Evolutionary conservation across 441 rosid species (phyloP), one percentile per base, ranked within the genome.

Genomic region (Hura crepitans): DNA sequence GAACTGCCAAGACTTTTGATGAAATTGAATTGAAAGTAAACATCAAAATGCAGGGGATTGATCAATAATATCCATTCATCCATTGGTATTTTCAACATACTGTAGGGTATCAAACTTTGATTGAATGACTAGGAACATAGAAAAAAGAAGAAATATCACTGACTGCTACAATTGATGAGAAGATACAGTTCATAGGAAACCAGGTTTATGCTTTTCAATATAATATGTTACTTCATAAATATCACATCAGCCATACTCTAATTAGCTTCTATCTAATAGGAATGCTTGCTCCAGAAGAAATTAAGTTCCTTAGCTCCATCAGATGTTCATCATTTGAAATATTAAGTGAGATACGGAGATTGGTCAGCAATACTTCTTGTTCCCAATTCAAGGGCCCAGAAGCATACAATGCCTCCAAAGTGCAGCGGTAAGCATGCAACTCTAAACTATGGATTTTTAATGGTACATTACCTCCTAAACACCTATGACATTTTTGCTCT

Each of bases 371-470:
- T 68, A 75, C 73, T 84, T 90, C 93, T 77, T 86, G 89, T 76
- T 87, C 96, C 96, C 97, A 88, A 75, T 85, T 87, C 66, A 90
- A 61, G 72, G 92, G 86, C 66, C 96, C 95, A 78, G 92, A 88
- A 69, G 84, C 87, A 77, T 79, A 83, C 57, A 86, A 77, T 53
- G 83, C 88, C 76, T 74, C 80, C 69, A 86, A 71, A 50, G 89
- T 77, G 71, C 79, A 74, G 65, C 83, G 84, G 76, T 88, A 87
- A 49, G 86, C 87, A 79, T 77, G 84, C 72, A 89, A 74, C 74
- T 91, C 97, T 77, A 82, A 74, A 74, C 89, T 86, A 84, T 82
- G 88, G 28, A 83, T 75, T 69, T 74, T 77, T 75, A 56, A 77
- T 28, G 73, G 79, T 56, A 78, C 50, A 76, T 79, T 84, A 28